Evolutionary conservation across 106 monocot genomes (phyloP).

Genomic region (Agapanthus africanus): DNA sequence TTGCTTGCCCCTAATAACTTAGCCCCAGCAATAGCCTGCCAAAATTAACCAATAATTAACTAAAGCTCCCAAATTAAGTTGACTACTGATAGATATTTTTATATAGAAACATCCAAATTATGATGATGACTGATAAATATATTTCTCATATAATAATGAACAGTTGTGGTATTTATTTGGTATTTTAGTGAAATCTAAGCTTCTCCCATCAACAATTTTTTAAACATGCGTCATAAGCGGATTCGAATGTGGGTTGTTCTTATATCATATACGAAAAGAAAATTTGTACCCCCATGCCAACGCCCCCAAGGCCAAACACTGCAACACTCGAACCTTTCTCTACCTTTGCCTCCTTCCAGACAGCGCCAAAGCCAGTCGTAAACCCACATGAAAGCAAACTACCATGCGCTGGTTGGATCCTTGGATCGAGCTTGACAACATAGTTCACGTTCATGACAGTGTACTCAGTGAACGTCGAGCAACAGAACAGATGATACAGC

Average conservation of each 20-base stretch:
- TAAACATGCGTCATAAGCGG: too few relatives aligned
- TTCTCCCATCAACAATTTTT: too few relatives aligned
- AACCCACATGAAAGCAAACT: constrained; percentile 88
- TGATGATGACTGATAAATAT: not conserved
- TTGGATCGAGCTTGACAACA: constrained; percentile 41
- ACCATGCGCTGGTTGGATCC: constrained; percentile 43
- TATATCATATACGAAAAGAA: too few relatives aligned
- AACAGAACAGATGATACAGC: constrained; percentile 44
- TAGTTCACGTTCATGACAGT: constrained; percentile 70
- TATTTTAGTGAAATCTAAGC: too few relatives aligned
- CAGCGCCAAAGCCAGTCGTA: constrained; percentile 50
- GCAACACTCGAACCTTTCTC: constrained; percentile 10
- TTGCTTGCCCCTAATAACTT: constrained; percentile 8
- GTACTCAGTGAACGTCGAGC: constrained; percentile 88
- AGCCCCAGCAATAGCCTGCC: not conserved
- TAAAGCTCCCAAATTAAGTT: not conserved
- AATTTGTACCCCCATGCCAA: constrained; percentile 5
- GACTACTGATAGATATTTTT: not conserved
- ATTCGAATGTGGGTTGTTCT: too few relatives aligned
- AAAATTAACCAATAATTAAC: too few relatives aligned
- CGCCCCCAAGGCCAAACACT: constrained; percentile 10
- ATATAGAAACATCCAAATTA: not conserved
- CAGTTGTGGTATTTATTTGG: not conserved
- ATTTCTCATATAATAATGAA: not conserved
- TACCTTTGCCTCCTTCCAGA: constrained; percentile 7